These are phyloP conservation scores for Bryoglossum gracile DNA, from an alignment of 495 filamentous ascomycete genomes.

Conservation along the genomic window DNA sequence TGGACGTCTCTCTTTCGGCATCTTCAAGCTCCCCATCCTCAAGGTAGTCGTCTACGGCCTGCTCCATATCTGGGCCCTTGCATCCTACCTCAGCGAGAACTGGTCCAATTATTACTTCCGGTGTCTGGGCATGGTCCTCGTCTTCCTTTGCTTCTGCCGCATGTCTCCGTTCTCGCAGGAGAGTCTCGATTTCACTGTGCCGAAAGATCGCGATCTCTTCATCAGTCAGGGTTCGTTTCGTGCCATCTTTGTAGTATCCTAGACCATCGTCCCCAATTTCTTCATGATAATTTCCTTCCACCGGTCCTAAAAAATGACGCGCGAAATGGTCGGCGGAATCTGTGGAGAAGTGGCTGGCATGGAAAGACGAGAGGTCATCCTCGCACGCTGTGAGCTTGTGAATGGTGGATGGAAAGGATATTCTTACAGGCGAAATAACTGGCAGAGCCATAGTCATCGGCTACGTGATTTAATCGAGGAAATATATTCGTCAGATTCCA, in stretches of 20 bases:
- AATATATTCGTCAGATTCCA: too few species aligned
- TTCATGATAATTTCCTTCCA: slow-evolving; percentile 19
- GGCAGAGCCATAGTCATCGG: too few species aligned
- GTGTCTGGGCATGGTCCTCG: neutral
- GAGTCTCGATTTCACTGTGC: slow-evolving; percentile 74
- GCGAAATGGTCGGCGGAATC: slow-evolving; percentile 39
- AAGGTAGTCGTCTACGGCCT: slow-evolving; percentile 19
- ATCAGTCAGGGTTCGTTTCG: slow-evolving; percentile 86
- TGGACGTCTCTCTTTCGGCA: neutral
- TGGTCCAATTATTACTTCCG: neutral
- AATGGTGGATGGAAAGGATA: too few species aligned
- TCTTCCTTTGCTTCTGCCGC: slow-evolving; percentile 13
- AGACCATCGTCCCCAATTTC: slow-evolving; percentile 62
- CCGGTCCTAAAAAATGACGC: slow-evolving; percentile 36
- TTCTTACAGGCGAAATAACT: too few species aligned
- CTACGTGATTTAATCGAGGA: too few species aligned
- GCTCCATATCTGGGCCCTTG: neutral
- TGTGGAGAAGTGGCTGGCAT: slow-evolving; percentile 54
- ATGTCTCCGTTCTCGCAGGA: slow-evolving; percentile 46
- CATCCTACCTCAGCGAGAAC: neutral
- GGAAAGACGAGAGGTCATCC: slow-evolving; percentile 69
- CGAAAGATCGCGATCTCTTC: slow-evolving; percentile 87
- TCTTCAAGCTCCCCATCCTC: slow-evolving; percentile 26
- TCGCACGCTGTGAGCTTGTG: slow-evolving; percentile 30
- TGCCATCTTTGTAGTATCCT: slow-evolving; percentile 84